Base-by-base conservation (phyloP, 2,329 filamentous ascomycete genomes). In the Chaetomiaceae sp. region DNA sequence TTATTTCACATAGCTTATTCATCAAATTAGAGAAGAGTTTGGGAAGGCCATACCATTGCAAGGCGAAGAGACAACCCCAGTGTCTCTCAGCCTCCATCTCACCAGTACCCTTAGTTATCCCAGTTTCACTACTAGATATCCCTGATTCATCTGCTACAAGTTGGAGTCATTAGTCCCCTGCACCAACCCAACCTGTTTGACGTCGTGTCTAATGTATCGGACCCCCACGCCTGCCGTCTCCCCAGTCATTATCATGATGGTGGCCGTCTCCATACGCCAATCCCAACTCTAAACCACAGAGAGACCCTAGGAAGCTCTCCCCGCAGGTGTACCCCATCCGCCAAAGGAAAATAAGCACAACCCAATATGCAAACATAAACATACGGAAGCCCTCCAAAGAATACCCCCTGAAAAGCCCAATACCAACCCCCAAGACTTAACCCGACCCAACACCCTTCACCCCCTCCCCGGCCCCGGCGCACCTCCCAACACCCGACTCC, bases 401-500 rank as follows among this genome's bases (percentile, higher is more conserved):
- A 7, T 31, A 20, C 27, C 34, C 27, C n/a, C 36, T n/a, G 1
- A 14, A 31, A 44, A 33, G 1, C 29, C n/a, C 15, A 17, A 19
- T 22, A 11, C 27, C n/a, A 20, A 4, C 22, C 8, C 19, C 25
- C 14, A 11, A 6, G 15, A 22, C n/a, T 22, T 25, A 44, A 7
- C 27, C 23, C 33, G 40, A 14, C 29, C 34, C 38, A 44, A 12
- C 31, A 29, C 47, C 37, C 36, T 31, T 42, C 14, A 43, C 17
- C 23, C 38, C 55, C 42, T 44, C 46, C 40, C 43, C 48, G 12
- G 34, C 19, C 14, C 47, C 54, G 15, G 33, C 39, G 56, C 54
- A 5, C 56, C 58, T 12, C 56, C 62, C 52, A 62, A 40, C 51
- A 59, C 59, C 48, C 54, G 48, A 45, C 55, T 53, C 53, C 62